Percentiles rank a stretch among this genome's conserved stretches.
Conservation (phyloP, 768 basidiomycete species). For the Suillus americanus region DNA sequence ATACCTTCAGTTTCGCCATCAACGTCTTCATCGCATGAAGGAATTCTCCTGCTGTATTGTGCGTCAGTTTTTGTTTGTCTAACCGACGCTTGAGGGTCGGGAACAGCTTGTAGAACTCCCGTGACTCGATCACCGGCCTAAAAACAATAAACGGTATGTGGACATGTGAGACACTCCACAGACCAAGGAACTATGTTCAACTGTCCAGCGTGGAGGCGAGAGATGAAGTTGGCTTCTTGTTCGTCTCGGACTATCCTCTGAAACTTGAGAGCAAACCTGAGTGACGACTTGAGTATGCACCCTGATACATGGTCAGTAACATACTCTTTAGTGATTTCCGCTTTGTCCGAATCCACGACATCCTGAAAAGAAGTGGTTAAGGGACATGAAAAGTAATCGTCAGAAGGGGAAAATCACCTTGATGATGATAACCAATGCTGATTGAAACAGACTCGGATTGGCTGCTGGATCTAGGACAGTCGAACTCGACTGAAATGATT, state of each 20-base stretch:
- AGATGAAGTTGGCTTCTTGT: slow-evolving; percentile 62
- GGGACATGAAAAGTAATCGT: background rate
- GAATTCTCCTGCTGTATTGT: slow-evolving; percentile 40
- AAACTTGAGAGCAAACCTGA: slow-evolving; percentile 57
- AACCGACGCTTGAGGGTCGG: slow-evolving; percentile 44
- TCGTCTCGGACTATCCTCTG: slow-evolving; percentile 63
- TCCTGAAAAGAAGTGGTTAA: slow-evolving; percentile 38
- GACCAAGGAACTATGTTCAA: slow-evolving; percentile 48
- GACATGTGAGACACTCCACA: background rate
- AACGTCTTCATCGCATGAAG: slow-evolving; percentile 57
- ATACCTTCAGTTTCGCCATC: slow-evolving; percentile 67
- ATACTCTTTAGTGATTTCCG: slow-evolving; percentile 58
- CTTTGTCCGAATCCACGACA: slow-evolving; percentile 60
- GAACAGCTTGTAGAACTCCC: slow-evolving; percentile 58
- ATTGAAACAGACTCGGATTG: slow-evolving; percentile 60
- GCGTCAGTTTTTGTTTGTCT: slow-evolving; percentile 44
- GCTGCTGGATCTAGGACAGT: slow-evolving; percentile 56
- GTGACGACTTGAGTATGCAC: background rate
- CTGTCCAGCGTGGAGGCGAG: slow-evolving; percentile 43
- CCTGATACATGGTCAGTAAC: slow-evolving; percentile 13
- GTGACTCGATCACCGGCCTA: slow-evolving; percentile 60
- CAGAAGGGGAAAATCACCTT: slow-evolving; percentile 37
- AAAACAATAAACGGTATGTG: background rate
- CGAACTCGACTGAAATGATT: slow-evolving; percentile 60
- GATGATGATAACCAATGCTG: slow-evolving; percentile 60